A percentile compares a stretch with the other conserved stretches of the same genome.
Evolutionary conservation across 2,329 filamentous ascomycete genomes (phyloP).

Genomic region (Metarhizium robertsii): DNA sequence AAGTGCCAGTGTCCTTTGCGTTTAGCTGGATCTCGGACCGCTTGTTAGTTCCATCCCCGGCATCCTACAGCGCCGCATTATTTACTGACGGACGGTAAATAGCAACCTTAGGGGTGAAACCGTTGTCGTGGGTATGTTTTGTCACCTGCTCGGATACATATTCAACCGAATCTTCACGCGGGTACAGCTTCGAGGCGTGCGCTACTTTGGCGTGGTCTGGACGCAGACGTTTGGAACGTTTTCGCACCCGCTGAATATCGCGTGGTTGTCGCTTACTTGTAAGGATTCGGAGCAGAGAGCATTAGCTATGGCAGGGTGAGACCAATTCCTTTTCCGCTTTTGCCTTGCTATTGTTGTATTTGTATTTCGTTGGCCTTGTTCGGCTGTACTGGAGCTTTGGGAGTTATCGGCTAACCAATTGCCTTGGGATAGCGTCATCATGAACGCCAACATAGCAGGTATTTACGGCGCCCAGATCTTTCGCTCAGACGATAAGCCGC

Average conservation of each 20-base stretch:
- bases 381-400: background rate
- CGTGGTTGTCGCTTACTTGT: conserved; percentile 49
- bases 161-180: conserved; percentile 45
- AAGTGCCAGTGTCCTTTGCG: conserved; percentile 40
- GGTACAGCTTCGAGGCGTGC: conserved; percentile 28
- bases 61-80: background rate
- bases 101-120: conserved; percentile 41
- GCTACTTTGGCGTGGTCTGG: conserved; percentile 47
- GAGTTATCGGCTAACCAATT: background rate
- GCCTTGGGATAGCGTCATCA: conserved; percentile 37
- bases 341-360: background rate
- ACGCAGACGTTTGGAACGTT: conserved; percentile 46
- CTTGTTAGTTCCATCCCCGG: conserved; percentile 27
- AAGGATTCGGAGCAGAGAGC: conserved; percentile 47
- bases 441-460: conserved; percentile 52
- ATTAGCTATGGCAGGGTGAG: conserved; percentile 48
- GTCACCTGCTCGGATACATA: conserved; percentile 41
- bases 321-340: too few relatives aligned
- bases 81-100: background rate
- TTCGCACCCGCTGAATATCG: conserved; percentile 48
- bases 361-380: background rate
- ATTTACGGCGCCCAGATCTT: conserved; percentile 55
- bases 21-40: conserved; percentile 45
- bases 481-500: conserved; percentile 39
- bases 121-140: conserved; percentile 37